Percentiles rank a stretch among this genome's conserved stretches.
phyloP scores from a whole-genome alignment of 805 yeast genomes.

The Kockiozyma suomiensis region DNA sequence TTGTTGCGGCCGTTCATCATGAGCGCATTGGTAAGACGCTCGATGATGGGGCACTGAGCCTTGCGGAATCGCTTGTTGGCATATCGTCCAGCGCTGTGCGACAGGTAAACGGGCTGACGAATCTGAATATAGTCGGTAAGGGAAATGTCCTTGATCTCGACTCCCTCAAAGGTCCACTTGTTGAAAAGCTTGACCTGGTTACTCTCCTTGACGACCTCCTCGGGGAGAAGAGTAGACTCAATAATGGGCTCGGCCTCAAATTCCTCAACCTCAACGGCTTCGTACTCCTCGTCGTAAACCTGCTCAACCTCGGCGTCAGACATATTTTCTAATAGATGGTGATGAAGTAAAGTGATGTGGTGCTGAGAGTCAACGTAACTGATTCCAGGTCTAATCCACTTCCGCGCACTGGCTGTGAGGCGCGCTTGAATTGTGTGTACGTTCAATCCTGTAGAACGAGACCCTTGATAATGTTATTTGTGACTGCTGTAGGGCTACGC shows the following conservation, averaged over 20 bases:
- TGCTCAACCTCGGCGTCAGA: constrained; percentile 29
- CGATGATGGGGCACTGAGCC: constrained; percentile 99
- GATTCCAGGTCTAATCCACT: neutral
- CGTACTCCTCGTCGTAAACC: constrained; percentile 21
- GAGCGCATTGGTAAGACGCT: constrained; percentile 98
- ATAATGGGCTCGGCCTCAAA: constrained; percentile 20
- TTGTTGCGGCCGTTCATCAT: constrained; percentile 99
- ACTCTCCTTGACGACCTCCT: constrained; percentile 93
- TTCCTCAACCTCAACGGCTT: constrained; percentile 24
- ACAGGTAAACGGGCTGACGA: constrained; percentile 94
- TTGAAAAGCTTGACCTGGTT: constrained; percentile 96
- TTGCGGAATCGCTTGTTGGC: constrained; percentile 99
- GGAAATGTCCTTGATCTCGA: constrained; percentile 96
- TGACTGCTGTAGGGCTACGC: constrained; percentile 17
- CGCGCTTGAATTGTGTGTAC: constrained; percentile 11
- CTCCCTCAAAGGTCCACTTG: constrained; percentile 99
- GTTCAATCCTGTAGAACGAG: neutral
- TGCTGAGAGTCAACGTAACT: constrained; percentile 1
- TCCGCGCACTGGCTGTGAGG: constrained; percentile 3
- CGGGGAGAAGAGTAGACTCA: constrained; percentile 85
- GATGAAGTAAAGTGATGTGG: constrained; percentile 7
- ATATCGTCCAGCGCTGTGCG: constrained; percentile 99
- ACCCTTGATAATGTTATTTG: neutral
- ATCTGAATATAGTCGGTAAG: constrained; percentile 97
- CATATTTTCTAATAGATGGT: constrained; percentile 16